Evolutionary conservation across 805 yeast genomes (phyloP), one percentile per base, ranked within the genome.

Genomic region (Helenozyma rhizophorensis): DNA sequence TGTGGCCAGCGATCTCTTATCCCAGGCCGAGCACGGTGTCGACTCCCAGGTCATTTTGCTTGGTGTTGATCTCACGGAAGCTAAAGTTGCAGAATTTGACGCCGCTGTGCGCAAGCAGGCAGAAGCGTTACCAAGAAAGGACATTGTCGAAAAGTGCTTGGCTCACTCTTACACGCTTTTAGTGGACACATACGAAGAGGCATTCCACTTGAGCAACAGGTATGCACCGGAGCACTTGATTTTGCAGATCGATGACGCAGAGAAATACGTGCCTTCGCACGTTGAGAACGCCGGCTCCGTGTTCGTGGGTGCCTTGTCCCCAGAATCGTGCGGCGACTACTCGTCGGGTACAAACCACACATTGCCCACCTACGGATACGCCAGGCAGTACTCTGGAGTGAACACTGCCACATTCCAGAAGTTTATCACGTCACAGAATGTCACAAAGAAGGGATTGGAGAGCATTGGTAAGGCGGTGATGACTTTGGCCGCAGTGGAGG

Each of bases 181-280:
- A 38, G 94, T 88, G 23, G 67, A 71, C 24, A 62, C 78, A 17
- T 74, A 80, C 50, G 83, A 82, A 39, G 83, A 86, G 52, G 98
- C 98, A 0, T 76, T 93, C 49, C 70, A 68, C n/a, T 73, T 89
- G 63, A 83, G 95, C 28, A 93, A 93, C 62, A 69, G 74, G 51
- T 93, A 93, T 55, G 98, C 97, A 9, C 99, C 99, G 34, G 99
- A 93, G 67, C 99, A 93, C 65, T 77, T 93, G 68, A 93, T 93
- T 52, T 68, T 93, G 50, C 97, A 93, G 62, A 75, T 90, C 37
- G 79, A 83, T 40, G 63, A 89, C 43, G 97, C 98, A 9, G 65
- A 75, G 33, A 59, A 65, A 25, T 84, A 73, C 53, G 90, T 93
- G 25, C 72, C 72, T 9, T 70, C 74, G 19, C 63, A 72, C 44